Percentiles rank a stretch among this genome's conserved stretches.
These are phyloP conservation scores for Coleophoma crateriformis DNA, from an alignment of 2,329 filamentous ascomycete genomes.

Conservation along the genomic window DNA sequence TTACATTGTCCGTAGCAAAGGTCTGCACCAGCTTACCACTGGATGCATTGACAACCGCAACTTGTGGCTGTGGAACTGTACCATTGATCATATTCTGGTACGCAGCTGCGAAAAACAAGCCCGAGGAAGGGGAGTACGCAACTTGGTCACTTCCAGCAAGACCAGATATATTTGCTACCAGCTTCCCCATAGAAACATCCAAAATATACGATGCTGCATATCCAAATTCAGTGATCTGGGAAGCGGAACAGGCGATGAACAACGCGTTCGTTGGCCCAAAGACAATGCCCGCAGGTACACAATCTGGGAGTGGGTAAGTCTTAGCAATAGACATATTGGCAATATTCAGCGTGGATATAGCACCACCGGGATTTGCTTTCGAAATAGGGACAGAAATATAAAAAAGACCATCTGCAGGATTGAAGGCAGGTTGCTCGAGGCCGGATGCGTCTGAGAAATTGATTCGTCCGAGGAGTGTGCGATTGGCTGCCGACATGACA, in stretches of 20 bases:
- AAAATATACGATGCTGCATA: too few relatives aligned
- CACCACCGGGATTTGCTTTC: conserved; percentile 1
- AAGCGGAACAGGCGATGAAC: too few relatives aligned
- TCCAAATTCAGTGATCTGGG: too few relatives aligned
- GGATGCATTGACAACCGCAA: not conserved
- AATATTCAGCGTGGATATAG: not conserved
- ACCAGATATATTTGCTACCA: not conserved
- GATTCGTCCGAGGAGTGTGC: not conserved
- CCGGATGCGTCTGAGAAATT: not conserved
- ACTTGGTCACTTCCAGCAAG: not conserved
- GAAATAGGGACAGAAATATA: conserved; percentile 5
- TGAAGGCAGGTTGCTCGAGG: conserved; percentile 6
- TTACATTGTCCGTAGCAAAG: conserved; percentile 7
- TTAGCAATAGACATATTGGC: not conserved
- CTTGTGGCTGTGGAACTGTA: not conserved
- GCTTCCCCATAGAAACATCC: not conserved
- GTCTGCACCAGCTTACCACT: conserved; percentile 6
- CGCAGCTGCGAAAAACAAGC: not conserved
- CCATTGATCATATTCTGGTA: conserved; percentile 1
- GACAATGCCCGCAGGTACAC: too few relatives aligned
- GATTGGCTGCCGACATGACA: not conserved
- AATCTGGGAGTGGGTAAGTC: too few relatives aligned
- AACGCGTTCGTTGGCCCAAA: too few relatives aligned
- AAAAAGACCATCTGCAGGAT: conserved; percentile 2
- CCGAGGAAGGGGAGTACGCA: not conserved